Conservation (phyloP, 805 yeast species). For the Myxozyma geophila region DNA sequence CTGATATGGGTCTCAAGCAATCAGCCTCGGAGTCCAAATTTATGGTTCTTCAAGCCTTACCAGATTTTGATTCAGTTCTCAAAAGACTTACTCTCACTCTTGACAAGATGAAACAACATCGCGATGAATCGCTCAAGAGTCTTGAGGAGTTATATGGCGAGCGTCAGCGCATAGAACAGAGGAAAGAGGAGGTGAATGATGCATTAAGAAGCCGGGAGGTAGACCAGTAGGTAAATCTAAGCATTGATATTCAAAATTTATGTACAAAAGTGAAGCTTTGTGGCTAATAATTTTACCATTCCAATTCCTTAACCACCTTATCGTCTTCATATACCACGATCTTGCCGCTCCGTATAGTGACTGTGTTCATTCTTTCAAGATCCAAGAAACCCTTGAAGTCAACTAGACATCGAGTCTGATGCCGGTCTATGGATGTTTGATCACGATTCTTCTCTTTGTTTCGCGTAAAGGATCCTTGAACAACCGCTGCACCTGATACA, state of each 20-base stretch:
- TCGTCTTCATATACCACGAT: conserved; percentile 21
- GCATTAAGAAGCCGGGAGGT: conserved; percentile 10
- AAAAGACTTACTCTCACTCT: conserved; percentile 20
- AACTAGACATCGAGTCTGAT: conserved; percentile 16
- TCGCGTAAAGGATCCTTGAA: conserved; percentile 20
- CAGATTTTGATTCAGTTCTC: conserved; percentile 26
- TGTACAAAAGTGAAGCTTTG: conserved; percentile 1
- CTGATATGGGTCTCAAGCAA: neutral
- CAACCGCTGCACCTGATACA: conserved; percentile 24
- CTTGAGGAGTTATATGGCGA: conserved; percentile 20
- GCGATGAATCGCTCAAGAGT: conserved; percentile 21
- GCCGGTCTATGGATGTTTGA: neutral
- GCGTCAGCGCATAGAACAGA: conserved; percentile 14
- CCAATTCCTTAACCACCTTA: conserved; percentile 8
- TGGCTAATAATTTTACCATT: conserved; percentile 16
- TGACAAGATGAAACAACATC: conserved; percentile 17
- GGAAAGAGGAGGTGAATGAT: conserved; percentile 25
- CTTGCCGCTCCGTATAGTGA: conserved; percentile 27
- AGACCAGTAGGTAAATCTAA: neutral
- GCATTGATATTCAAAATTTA: neutral
- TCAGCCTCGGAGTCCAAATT: neutral
- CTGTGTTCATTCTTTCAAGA: conserved; percentile 29
- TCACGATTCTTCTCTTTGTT: conserved; percentile 1
- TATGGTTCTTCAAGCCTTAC: conserved; percentile 26
- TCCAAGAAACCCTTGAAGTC: conserved; percentile 32